These are phyloP conservation scores for Pinus albicaulis DNA, from an alignment of 75 land plant genomes.

Conservation along the genomic window DNA sequence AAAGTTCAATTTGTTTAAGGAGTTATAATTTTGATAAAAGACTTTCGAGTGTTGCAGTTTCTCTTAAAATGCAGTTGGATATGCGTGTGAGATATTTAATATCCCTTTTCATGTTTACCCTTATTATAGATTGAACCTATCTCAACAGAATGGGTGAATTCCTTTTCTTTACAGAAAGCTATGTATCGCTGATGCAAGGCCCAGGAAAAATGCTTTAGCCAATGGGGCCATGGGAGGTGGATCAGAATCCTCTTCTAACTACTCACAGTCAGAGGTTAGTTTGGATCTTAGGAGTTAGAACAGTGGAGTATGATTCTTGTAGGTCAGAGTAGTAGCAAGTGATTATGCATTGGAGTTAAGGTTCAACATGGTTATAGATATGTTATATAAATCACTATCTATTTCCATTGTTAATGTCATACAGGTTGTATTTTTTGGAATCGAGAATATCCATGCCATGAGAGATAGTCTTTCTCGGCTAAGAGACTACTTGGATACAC, in stretches of 20 bases:
- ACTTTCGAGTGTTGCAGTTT: background rate
- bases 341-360: background rate
- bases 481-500: conserved; percentile 88
- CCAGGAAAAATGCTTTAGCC: conserved; percentile 95
- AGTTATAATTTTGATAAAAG: background rate
- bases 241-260: conserved; percentile 94
- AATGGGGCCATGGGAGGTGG: conserved; percentile 99
- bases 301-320: background rate
- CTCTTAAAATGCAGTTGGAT: background rate
- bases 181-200: conserved; percentile 97
- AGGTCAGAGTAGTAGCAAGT: background rate
- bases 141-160: background rate
- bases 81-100: background rate
- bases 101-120: background rate
- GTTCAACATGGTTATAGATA: background rate
- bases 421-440: conserved; percentile 95
- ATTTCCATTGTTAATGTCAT: background rate
- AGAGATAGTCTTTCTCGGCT: conserved; percentile 86
- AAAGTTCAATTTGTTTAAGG: background rate
- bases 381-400: conserved; percentile 5
- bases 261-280: conserved; percentile 87
- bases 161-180: conserved; percentile 60
- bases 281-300: background rate
- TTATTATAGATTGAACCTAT: conserved; percentile 3
- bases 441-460: conserved; percentile 98